A percentile compares a stretch with the other conserved stretches of the same genome.
Evolutionary conservation across 2,329 filamentous ascomycete genomes (phyloP).

Genomic region (Ceratocystis colombiana): DNA sequence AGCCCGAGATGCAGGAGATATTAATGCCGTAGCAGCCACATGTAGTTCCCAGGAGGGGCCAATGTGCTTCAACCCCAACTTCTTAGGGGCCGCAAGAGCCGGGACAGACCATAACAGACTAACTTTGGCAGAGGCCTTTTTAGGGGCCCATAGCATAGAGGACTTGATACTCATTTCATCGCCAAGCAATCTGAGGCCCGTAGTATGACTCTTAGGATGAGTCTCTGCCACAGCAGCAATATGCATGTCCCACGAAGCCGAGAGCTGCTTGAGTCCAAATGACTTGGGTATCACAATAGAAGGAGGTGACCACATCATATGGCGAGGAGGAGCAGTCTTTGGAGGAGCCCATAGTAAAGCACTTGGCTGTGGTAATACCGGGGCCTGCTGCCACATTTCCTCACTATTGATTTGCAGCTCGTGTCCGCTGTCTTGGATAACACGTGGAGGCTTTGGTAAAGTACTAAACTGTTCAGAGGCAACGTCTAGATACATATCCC

Average conservation of each 20-base stretch:
- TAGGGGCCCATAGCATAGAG: conserved; percentile 12
- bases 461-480: conserved; percentile 9
- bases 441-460: background rate
- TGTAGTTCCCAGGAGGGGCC: background rate
- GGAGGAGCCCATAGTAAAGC: conserved; percentile 19
- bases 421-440: background rate
- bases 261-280: conserved; percentile 18
- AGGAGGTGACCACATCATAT: conserved; percentile 18
- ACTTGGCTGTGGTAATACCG: background rate
- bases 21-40: background rate
- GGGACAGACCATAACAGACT: background rate
- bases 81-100: background rate
- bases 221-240: background rate
- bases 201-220: background rate
- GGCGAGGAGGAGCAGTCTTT: background rate
- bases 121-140: background rate
- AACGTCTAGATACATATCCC: conserved; percentile 21
- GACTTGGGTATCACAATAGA: background rate
- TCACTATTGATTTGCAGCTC: conserved; percentile 18
- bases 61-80: conserved; percentile 3
- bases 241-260: conserved; percentile 21
- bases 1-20: background rate
- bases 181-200: background rate
- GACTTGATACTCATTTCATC: conserved; percentile 1
- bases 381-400: conserved; percentile 8